Conservation (phyloP, 2,329 filamentous ascomycete species). For the Colletotrichum sp. region DNA sequence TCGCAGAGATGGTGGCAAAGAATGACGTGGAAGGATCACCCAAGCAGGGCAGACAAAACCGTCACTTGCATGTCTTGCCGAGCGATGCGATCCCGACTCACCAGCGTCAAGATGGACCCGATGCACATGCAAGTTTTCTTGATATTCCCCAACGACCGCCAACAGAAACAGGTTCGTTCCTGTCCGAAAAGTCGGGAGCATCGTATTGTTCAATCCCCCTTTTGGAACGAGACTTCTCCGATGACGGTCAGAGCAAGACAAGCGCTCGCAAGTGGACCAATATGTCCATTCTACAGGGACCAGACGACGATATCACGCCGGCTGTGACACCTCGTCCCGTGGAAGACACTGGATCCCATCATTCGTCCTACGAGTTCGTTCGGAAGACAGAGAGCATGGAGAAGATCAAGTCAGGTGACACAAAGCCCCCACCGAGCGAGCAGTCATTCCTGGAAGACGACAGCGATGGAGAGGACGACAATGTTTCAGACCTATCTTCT, state of each 20-base stretch:
- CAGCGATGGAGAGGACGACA: constrained; percentile 49
- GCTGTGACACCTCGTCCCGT: constrained; percentile 15
- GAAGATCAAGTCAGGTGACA: constrained; percentile 40
- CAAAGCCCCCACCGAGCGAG: constrained; percentile 30
- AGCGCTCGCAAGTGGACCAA: constrained; percentile 56
- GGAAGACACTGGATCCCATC: background rate
- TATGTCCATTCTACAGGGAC: constrained; percentile 56
- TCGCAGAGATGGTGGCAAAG: background rate
- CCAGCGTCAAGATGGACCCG: constrained; percentile 18
- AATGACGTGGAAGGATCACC: constrained; percentile 26
- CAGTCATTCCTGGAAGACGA: constrained; percentile 52
- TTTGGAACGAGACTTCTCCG: constrained; percentile 68
- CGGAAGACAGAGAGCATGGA: constrained; percentile 58
- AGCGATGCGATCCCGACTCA: constrained; percentile 37
- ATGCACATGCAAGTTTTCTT: constrained; percentile 25
- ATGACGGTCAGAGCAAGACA: constrained; percentile 50
- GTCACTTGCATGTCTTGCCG: constrained; percentile 45
- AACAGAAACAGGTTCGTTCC: constrained; percentile 49
- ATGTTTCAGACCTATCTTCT: constrained; percentile 65
- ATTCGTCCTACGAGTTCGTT: constrained; percentile 57
- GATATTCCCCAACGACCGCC: constrained; percentile 27
- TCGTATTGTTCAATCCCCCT: constrained; percentile 81
- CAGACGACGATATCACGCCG: constrained; percentile 40
- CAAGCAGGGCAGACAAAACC: constrained; percentile 47
- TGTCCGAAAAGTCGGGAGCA: constrained; percentile 68